A percentile compares a stretch with the other conserved stretches of the same genome.
Conservation (phyloP, 2,329 filamentous ascomycete genomes). For the Dactylellina parvicollis region DNA sequence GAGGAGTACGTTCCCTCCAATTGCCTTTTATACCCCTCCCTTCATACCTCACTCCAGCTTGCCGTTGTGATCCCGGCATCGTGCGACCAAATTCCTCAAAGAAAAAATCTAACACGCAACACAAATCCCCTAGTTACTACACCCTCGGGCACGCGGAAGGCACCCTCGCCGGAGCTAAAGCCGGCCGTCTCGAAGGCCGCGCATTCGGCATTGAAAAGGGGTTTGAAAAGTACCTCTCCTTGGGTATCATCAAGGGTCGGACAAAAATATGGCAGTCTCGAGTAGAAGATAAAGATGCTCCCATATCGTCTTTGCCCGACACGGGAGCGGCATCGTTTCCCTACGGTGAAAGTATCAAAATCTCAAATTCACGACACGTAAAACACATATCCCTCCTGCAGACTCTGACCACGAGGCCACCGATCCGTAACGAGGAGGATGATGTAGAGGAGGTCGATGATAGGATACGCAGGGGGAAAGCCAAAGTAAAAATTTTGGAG, state of each 20-base stretch:
- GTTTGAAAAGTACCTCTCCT: conserved; percentile 87
- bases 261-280: conserved; percentile 85
- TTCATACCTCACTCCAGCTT: not conserved
- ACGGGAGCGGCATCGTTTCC: too few relatives aligned
- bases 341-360: conserved; percentile 63
- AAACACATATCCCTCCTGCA: conserved; percentile 81
- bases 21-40: not conserved
- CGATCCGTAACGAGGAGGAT: conserved; percentile 85
- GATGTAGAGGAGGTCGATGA: conserved; percentile 92
- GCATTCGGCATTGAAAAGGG: conserved; percentile 91
- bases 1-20: conserved; percentile 55
- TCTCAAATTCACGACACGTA: conserved; percentile 72
- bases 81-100: not conserved
- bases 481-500: conserved; percentile 86
- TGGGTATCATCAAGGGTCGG: conserved; percentile 80
- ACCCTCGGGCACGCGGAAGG: conserved; percentile 81
- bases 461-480: conserved; percentile 80
- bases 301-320: too few relatives aligned
- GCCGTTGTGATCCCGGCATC: not conserved
- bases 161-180: conserved; percentile 75
- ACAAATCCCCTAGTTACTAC: conserved; percentile 71
- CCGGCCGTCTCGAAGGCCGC: conserved; percentile 86
- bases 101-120: conserved; percentile 38
- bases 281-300: not conserved
- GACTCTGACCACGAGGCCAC: conserved; percentile 78